These are phyloP conservation scores for Debaryomyces tyrocola DNA, from an alignment of 805 yeast species.

Conservation along the genomic window DNA sequence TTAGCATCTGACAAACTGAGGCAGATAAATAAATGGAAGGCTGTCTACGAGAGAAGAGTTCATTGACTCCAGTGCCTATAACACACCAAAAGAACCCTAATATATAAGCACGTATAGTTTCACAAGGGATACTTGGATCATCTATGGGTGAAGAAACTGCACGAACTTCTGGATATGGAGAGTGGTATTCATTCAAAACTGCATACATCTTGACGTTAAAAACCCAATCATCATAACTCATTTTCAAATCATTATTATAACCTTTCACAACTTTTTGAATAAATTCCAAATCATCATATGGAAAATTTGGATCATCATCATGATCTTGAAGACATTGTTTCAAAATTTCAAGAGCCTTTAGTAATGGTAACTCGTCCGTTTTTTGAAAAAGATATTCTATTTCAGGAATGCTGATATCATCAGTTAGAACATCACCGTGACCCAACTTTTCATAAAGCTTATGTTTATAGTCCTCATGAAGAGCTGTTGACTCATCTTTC, in stretches of 20 bases:
- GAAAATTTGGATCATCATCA: slow-evolving; percentile 32
- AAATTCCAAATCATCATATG: slow-evolving; percentile 24
- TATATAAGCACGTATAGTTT: slow-evolving; percentile 56
- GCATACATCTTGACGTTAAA: slow-evolving; percentile 43
- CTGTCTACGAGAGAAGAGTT: slow-evolving; percentile 56
- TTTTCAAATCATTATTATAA: slow-evolving; percentile 1
- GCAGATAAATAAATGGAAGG: slow-evolving; percentile 48
- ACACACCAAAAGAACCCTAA: slow-evolving; percentile 53
- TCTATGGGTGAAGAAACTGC: slow-evolving; percentile 63
- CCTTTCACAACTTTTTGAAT: slow-evolving; percentile 13
- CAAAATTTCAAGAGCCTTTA: slow-evolving; percentile 26
- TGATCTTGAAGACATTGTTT: slow-evolving; percentile 26
- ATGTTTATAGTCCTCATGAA: slow-evolving; percentile 4
- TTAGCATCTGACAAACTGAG: slow-evolving; percentile 46
- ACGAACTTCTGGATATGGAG: slow-evolving; percentile 67
- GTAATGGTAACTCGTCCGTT: slow-evolving; percentile 18
- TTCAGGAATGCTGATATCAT: slow-evolving; percentile 3
- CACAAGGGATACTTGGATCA: slow-evolving; percentile 48
- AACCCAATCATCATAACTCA: slow-evolving; percentile 19
- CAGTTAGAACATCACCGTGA: slow-evolving; percentile 4
- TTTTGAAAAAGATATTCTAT: slow-evolving; percentile 16
- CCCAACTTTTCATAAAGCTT: slow-evolving; percentile 7
- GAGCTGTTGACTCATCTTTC: neutral
- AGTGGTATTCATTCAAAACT: slow-evolving; percentile 40
- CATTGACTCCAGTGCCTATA: slow-evolving; percentile 55